Conservation (phyloP, 2,329 filamentous ascomycete genomes). For the Clonostachys sp. region DNA sequence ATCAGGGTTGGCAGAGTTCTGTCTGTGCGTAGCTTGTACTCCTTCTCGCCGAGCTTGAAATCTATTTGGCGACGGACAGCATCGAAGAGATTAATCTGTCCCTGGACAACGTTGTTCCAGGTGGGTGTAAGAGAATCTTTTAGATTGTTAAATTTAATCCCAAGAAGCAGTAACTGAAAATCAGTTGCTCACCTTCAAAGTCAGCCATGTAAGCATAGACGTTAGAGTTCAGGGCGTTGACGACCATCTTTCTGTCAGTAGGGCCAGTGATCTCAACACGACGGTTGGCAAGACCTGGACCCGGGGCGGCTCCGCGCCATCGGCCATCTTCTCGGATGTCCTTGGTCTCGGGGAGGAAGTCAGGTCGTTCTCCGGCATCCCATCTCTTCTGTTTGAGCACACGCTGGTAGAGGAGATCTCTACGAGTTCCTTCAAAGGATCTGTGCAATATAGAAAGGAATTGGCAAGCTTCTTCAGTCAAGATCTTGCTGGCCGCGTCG, state of each 20-base stretch:
- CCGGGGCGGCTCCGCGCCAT: constrained; percentile 81
- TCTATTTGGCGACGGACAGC: constrained; percentile 81
- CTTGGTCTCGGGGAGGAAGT: constrained; percentile 85
- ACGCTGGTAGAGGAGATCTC: constrained; percentile 74
- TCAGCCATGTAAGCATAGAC: constrained; percentile 96
- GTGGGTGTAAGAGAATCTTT: constrained; percentile 69
- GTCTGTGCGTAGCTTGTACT: constrained; percentile 88
- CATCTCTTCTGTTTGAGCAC: constrained; percentile 77
- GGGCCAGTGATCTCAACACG: constrained; percentile 88
- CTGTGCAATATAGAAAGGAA: constrained; percentile 85
- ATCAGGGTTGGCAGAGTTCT: constrained; percentile 75
- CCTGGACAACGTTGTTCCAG: constrained; percentile 94
- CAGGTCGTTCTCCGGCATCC: constrained; percentile 73
- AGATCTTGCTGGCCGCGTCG: constrained; percentile 72
- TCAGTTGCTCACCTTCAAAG: constrained; percentile 67
- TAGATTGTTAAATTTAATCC: constrained; percentile 4
- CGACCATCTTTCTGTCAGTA: constrained; percentile 90
- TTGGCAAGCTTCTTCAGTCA: constrained; percentile 74
- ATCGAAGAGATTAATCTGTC: constrained; percentile 87
- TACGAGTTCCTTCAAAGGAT: constrained; percentile 78
- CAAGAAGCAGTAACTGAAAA: background rate
- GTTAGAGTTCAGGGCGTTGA: constrained; percentile 84
- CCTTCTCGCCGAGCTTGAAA: constrained; percentile 83
- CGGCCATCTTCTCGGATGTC: constrained; percentile 83
- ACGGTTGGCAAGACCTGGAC: constrained; percentile 78